Evolutionary conservation across 306 rosid species (phyloP), one percentile per base, ranked within the genome.

Genomic region (Cicer yamashitae): DNA sequence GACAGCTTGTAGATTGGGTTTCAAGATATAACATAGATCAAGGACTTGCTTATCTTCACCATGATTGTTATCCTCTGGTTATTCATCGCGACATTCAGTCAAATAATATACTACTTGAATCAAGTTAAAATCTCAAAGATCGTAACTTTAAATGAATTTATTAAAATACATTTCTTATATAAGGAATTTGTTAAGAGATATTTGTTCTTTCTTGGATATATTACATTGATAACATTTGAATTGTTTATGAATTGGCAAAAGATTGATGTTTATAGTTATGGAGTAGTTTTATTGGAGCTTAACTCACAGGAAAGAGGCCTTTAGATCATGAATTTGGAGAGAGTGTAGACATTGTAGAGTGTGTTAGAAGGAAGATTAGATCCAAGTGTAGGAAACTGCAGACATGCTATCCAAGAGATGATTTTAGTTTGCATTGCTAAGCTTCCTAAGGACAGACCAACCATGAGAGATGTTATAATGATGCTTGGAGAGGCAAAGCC

Each of bases 401-500:
- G 79, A 53, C 89, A 87, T 80, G 97, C 90, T 82, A 78, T 89
- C 39, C 96, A 94, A 78, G 97, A 92, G 82, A 92, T 94, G 99
- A 88, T 94, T 37, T 77, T 92, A 64, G 83, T 92, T 20, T 94
- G 99, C 88, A 94, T 96, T 18, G 89, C 96, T 62, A 92, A 88
- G 86, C 88, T 81, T 61, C 97, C 99, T 0, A 92, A 87, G 78
- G 99, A 92, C 52, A 92, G 97, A 70, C 99, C 98, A 5, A 85
- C 92, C 82, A 96, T 96, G 99, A 96, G 89, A 81, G 98, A 96
- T 81, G 96, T 92, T 47, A 85, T 87, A 68, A 90, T 90, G 77
- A 94, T 94, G 96, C 97, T 96, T 71, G 98, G 82, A 82, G 98
- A 92, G 85, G 99, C 97, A 75, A 92, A 88, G 74, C 99, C 99